Percentiles rank a stretch among this genome's conserved stretches.
Evolutionary conservation across 2,329 filamentous ascomycete species (phyloP).

Genomic region (Camptophora hylomeconis): DNA sequence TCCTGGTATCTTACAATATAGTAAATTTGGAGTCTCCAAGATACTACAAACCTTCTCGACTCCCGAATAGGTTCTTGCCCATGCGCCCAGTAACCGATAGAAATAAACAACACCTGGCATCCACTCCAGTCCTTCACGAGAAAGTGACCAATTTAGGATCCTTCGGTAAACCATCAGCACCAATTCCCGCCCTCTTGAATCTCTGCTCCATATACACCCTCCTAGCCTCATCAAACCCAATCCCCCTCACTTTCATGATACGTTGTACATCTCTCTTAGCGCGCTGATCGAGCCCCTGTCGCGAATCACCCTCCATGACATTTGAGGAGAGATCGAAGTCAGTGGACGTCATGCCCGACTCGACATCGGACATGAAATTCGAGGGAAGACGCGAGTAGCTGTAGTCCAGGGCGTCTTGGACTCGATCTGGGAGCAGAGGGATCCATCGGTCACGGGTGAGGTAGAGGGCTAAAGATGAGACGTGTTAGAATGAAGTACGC

Average conservation of each 20-base stretch:
- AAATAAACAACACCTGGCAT: too few relatives aligned
- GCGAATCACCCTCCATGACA: slow-evolving; percentile 62
- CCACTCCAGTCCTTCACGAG: slow-evolving; percentile 46
- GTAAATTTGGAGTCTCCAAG: too few relatives aligned
- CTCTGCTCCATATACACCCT: slow-evolving; percentile 72
- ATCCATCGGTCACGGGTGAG: slow-evolving; percentile 69
- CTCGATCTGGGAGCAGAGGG: slow-evolving; percentile 43
- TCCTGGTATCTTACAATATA: too few relatives aligned
- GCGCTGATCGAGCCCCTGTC: slow-evolving; percentile 66
- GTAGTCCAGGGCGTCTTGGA: slow-evolving; percentile 37
- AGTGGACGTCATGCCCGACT: slow-evolving; percentile 69
- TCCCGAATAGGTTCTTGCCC: too few relatives aligned
- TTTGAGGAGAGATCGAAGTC: slow-evolving; percentile 77
- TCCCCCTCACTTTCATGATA: slow-evolving; percentile 76
- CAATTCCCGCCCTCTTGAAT: slow-evolving; percentile 81
- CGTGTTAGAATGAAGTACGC: slow-evolving; percentile 5
- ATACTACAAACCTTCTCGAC: too few relatives aligned
- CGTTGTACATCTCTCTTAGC: slow-evolving; percentile 71
- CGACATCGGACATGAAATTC: slow-evolving; percentile 71
- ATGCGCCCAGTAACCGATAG: too few relatives aligned
- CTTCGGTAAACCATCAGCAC: slow-evolving; percentile 69
- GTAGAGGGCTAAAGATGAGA: slow-evolving; percentile 49
- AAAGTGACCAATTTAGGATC: slow-evolving; percentile 97
- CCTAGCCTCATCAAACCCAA: slow-evolving; percentile 84
- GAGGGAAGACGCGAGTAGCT: slow-evolving; percentile 66